Base-by-base conservation (phyloP, 2,329 filamentous ascomycete species). In the Xylariales sp. region DNA sequence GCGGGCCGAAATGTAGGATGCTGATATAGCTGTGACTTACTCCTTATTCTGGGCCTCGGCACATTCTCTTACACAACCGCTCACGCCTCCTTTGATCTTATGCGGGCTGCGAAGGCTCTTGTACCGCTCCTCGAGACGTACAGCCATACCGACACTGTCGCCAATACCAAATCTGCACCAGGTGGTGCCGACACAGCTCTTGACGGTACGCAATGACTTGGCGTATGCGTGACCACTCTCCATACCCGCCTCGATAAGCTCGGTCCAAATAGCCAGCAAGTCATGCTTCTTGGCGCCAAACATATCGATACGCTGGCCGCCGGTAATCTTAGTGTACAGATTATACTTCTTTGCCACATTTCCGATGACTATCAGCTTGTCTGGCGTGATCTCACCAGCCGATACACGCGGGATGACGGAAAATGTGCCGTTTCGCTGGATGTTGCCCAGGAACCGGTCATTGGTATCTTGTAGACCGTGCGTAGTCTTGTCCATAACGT, bases 11-110 rank as follows among this genome's bases (percentile, higher is more conserved):
- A n/a, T n/a, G n/a, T n/a, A n/a, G n/a, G n/a, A 14, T 12, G 24
- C 19, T 25, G 9, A 36, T n/a, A 35, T 14, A 37, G 10, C 20
- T 19, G 37, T 22, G 7, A 64, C 78, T 54, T 64, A 85, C 82
- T 95, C 89, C 64, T 95, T 95, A 63, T 84, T 91, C 57, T 94
- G 89, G 1, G 89, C 89, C 63, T 95, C 89, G 1, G 89, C 89
- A 51, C 89, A 95, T 64, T 95, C 89, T 41, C 89, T 76, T n/a
- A 95, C 88, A 50, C 89, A 95, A 10, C 89, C 89, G 41, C 84
- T 90, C 0, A 95, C 88, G 42, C 87, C 89, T 1, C 86, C 88
- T 63, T 95, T 95, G 60, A 94, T 78, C 70, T 95, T 95, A 62
- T 95, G 89, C 7, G 89, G 89, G 12, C 76, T 76, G n/a, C 89